Conservation (phyloP, 225 moss, liverwort and hornwort genomes). For the Bryoerythrophyllum caledonicum region DNA sequence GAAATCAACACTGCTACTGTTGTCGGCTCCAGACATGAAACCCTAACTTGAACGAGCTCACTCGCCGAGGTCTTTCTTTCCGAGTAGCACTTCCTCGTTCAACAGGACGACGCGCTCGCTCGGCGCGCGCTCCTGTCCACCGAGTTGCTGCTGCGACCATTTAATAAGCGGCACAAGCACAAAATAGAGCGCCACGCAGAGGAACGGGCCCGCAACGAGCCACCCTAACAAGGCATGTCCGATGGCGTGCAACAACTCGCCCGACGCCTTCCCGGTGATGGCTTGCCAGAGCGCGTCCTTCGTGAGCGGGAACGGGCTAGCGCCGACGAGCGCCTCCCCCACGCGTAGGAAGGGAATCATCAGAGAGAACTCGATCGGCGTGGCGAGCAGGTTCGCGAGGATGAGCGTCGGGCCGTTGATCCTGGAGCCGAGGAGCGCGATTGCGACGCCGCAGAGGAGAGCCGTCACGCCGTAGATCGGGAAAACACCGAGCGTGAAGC, state of each 20-base stretch:
- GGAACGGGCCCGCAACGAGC: constrained; percentile 48
- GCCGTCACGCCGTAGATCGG: constrained; percentile 91
- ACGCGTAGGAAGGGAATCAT: constrained; percentile 82
- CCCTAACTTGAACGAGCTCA: constrained; percentile 25
- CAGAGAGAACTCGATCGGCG: constrained; percentile 79
- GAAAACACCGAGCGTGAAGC: constrained; percentile 82
- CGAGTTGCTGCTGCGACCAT: constrained; percentile 51
- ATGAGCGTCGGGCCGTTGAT: constrained; percentile 83
- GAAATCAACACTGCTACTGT: background rate
- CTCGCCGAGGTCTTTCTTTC: constrained; percentile 35
- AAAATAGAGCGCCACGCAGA: constrained; percentile 44
- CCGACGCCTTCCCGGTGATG: constrained; percentile 70
- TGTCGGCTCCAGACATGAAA: constrained; percentile 7
- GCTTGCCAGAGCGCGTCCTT: constrained; percentile 87
- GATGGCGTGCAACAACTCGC: constrained; percentile 63
- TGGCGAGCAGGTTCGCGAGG: constrained; percentile 74
- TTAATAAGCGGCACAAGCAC: constrained; percentile 41
- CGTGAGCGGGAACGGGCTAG: constrained; percentile 50
- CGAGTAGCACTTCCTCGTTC: constrained; percentile 44
- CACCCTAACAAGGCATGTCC: constrained; percentile 70
- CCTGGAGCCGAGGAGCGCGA: constrained; percentile 55
- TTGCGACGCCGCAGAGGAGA: constrained; percentile 73
- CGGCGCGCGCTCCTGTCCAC: constrained; percentile 38
- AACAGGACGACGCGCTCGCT: constrained; percentile 64
- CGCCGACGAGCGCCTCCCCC: constrained; percentile 69